Conservation (phyloP, 2,329 filamentous ascomycete genomes). For the Scedosporium apiospermum region DNA sequence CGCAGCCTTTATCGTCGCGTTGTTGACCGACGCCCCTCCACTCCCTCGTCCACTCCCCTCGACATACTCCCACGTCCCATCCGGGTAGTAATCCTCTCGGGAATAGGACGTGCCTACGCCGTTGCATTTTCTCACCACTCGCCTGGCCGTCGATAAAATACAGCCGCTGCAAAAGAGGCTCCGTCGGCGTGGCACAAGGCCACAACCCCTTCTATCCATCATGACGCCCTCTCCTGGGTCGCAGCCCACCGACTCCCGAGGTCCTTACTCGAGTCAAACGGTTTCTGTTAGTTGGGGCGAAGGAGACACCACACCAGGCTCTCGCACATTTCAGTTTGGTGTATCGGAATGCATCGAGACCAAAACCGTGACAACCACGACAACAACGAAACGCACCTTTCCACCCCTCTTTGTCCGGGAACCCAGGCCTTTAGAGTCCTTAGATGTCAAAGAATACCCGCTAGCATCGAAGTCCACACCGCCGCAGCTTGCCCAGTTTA, state of each 20-base stretch:
- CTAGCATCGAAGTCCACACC: constrained; percentile 77
- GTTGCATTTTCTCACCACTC: neutral
- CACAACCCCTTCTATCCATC: constrained; percentile 9
- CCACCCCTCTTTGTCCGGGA: constrained; percentile 75
- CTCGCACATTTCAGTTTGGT: constrained; percentile 41
- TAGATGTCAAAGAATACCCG: constrained; percentile 86
- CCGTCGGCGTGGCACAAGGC: neutral
- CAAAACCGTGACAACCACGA: constrained; percentile 78
- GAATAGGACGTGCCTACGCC: constrained; percentile 1
- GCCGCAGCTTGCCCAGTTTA: constrained; percentile 65
- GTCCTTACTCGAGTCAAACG: constrained; percentile 30
- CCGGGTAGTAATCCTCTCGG: neutral
- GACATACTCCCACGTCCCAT: neutral
- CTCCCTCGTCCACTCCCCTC: neutral
- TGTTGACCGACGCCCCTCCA: constrained; percentile 1
- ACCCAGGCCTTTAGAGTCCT: constrained; percentile 57
- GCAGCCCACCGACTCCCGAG: constrained; percentile 11
- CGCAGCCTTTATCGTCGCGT: constrained; percentile 2
- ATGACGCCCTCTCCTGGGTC: constrained; percentile 28
- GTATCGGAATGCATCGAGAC: constrained; percentile 58
- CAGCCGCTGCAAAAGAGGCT: neutral
- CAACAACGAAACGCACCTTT: constrained; percentile 75
- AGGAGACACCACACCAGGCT: constrained; percentile 21
- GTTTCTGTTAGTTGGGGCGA: constrained; percentile 40
- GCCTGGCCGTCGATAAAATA: neutral